Conservation (phyloP, 1,284 basidiomycete species). For the Ganoderma leucocontextum region DNA sequence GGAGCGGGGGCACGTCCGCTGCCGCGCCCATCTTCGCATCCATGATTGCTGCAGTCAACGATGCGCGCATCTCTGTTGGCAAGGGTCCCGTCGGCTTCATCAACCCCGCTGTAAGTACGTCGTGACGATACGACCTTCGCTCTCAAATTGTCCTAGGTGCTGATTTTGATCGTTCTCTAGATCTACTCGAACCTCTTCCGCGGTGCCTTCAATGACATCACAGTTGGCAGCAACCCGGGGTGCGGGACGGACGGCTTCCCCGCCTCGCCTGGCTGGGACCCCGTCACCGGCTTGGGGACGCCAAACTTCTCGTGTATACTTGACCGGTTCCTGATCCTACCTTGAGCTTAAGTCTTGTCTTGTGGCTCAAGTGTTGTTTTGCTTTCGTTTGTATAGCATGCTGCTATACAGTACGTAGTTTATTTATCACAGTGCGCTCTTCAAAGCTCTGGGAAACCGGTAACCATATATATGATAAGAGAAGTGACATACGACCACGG, state of each 20-base stretch:
- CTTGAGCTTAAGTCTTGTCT: neutral
- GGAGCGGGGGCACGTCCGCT: conserved; percentile 27
- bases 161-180: conserved; percentile 21
- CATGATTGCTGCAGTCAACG: conserved; percentile 67
- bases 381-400: neutral
- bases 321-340: conserved; percentile 13
- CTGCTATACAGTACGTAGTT: neutral
- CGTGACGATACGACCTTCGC: neutral
- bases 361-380: no score
- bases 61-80: conserved; percentile 55
- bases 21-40: conserved; percentile 47
- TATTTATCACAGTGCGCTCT: neutral
- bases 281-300: conserved; percentile 27
- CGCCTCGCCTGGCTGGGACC: conserved; percentile 43
- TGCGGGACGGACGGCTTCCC: conserved; percentile 35
- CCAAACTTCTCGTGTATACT: conserved; percentile 32
- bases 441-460: neutral
- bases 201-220: conserved; percentile 53
- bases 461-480: neutral
- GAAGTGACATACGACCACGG: neutral
- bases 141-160: neutral
- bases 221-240: conserved; percentile 34
- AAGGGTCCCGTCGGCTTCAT: conserved; percentile 61
- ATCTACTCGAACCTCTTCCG: conserved; percentile 40
- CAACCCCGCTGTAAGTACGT: conserved; percentile 53